Evolutionary conservation across 2,329 filamentous ascomycete genomes (phyloP), one percentile per base, ranked within the genome.

Genomic region (Cladorrhinum sp.): DNA sequence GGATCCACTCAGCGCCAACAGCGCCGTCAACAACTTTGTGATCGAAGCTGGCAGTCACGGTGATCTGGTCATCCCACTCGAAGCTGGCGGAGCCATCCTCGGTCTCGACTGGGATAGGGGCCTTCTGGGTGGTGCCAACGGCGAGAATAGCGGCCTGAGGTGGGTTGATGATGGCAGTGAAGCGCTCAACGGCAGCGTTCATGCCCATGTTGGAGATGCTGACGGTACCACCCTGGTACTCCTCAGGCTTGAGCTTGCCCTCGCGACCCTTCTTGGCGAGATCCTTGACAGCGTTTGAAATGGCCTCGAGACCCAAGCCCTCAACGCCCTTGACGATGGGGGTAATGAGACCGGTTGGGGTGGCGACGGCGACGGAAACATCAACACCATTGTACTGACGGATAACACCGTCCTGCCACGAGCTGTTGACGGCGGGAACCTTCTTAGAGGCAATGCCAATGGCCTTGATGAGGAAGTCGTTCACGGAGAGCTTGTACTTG

Each of bases 181-280:
- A 99, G 76, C 93, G 87, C 79, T 98, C 93, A 65, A 99, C 89
- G 55, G 95, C 93, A 52, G 88, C 74, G 85, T 99, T 99, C 95
- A 99, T 99, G 78, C 95, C 95, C 95, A 99, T 96, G 87, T 99
- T 99, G 81, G 91, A 96, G 79, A 99, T 98, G 77, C 93, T 97
- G 80, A 99, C 96, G 75, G 92, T 96, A 76, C 95, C 95, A 59
- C 95, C 95, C 84, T 97, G 93, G 87, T 96, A 99, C 80, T 99
- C 93, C 78, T 99, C 93, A 52, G 95, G 95, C 89, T 98, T 98
- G 71, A 99, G 90, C 87, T 98, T 99, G 80, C 91, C 91, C 70
- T 98, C 95, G 64, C 92, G 87, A 65, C 95, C 95, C 75, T 92
- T 91, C 87, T 96, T 96, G 74, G 93, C 93, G 59, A 99, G 90